Base-by-base conservation (phyloP, 225 moss, liverwort and hornwort genomes). In the Sphagnum tenellum region DNA sequence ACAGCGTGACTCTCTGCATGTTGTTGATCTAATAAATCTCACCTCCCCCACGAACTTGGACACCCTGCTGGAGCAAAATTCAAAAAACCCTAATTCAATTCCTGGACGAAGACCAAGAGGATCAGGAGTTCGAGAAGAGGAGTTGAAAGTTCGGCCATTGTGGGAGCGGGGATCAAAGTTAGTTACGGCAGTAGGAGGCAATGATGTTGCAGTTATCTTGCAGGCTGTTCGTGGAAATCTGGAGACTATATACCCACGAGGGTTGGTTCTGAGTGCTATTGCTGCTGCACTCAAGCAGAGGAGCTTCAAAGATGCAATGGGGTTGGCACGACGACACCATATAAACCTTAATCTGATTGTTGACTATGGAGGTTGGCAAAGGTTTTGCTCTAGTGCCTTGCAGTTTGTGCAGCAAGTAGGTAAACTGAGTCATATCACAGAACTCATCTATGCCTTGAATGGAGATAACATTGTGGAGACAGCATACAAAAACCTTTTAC, bases 121-220 rank as follows among this genome's bases (percentile, higher is more conserved):
- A 47, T 68, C 70, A 44, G 69, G 64, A 51, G 63, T 14, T 8
- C 72, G 70, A 74, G 78, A 72, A 68, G 87, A 89, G 73, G 78
- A 70, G 47, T 59, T 95, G 73, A 88, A 81, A 74, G 76, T 89
- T n/a, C 89, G 89, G 14, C 91, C 94, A 46, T 66, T 98, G 81
- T 98, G 98, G 98, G 98, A 98, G 81, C 76, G 98, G 75, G 89
- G 89, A 57, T 83, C 98, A 48, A 85, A 72, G 72, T 74, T 98
- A 57, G 57, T 98, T 58, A 80, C 88, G 10, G 82, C 90, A 6
- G 44, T 92, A 45, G 90, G 89, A 12, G 93, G 87, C 46, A 83
- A 66, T 9, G 98, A 98, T 60, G 89, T 86, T 9, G 90, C 85
- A 50, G 90, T 98, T 12, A 77, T 98, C 55, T 67, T 90, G 78